Base-by-base conservation (phyloP, 1,139 yeast genomes). In the Sugiyamaella neomexicana region DNA sequence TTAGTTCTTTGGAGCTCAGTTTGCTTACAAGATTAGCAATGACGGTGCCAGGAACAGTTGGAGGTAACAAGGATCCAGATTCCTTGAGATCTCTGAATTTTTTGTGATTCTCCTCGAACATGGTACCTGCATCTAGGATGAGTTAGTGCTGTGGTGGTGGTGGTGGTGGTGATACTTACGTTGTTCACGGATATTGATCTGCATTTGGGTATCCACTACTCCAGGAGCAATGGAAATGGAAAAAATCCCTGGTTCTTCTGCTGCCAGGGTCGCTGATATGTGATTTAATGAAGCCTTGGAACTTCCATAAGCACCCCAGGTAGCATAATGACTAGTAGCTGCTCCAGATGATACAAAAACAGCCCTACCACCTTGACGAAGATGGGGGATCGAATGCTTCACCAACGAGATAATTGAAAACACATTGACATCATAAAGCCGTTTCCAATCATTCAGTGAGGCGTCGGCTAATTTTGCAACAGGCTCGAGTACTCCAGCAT, bases 291-390 rank as follows among this genome's bases (percentile, higher is more conserved):
- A 96, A 0, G 97, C 97, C 71, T 91, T 91, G 15, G 96, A 83
- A 2, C 90, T 75, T 0, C 97, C 96, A 65, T 91, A 91, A 2
- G 96, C 95, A 37, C 86, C 85, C 97, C 97, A 90, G 10, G 91
- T 53, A 57, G 68, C 74, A 64, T 82, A 83, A 15, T 82, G 73
- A 45, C 74, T 75, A 1, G 77, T 74, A 1, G 91, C 78, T 0
- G 98, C 97, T 6, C 97, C 97, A 0, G 96, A 87, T 25, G 95
- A 86, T 0, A 90, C 96, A 54, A 85, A 82, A 16, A 91, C 76
- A 32, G 86, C 75, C 47, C 76, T 78, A 1, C 95, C 93, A n/a
- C 77, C 70, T 1, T 80, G 60, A 55, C 77, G 69, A 61, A 90
- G 74, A 50, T 79, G 74, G 0, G 91, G 89, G 42, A 89, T 68